Conservation (phyloP, 805 yeast genomes). For the Schizosaccharomyces cryophilus region DNA sequence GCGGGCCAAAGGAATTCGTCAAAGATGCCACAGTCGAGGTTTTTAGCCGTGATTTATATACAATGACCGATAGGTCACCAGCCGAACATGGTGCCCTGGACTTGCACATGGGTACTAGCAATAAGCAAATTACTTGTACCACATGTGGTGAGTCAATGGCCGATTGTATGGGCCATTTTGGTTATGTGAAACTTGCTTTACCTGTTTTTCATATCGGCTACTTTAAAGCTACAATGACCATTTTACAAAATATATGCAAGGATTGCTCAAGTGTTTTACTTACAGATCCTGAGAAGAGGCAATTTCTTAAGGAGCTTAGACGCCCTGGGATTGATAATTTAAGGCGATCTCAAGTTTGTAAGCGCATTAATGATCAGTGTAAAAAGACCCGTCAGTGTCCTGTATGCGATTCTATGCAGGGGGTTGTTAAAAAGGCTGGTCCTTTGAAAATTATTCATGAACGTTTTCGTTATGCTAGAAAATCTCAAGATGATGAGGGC, state of each 20-base stretch:
- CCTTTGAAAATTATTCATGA: conserved; percentile 89
- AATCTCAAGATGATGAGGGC: conserved; percentile 61
- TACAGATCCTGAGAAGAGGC: conserved; percentile 45
- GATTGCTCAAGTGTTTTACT: conserved; percentile 57
- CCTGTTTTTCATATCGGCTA: conserved; percentile 97
- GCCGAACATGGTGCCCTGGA: conserved; percentile 73
- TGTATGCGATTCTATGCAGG: conserved; percentile 68
- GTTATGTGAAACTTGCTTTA: conserved; percentile 72
- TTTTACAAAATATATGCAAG: conserved; percentile 77
- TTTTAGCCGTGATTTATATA: conserved; percentile 72
- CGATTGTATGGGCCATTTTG: conserved; percentile 88
- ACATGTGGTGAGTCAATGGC: conserved; percentile 61
- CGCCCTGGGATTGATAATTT: conserved; percentile 75
- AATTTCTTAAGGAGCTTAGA: conserved; percentile 52
- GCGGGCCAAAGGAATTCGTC: conserved; percentile 73
- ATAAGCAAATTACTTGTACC: conserved; percentile 59
- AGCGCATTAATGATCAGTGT: conserved; percentile 69
- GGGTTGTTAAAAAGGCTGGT: conserved; percentile 94
- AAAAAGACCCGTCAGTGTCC: conserved; percentile 84
- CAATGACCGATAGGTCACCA: conserved; percentile 57
- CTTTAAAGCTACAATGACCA: conserved; percentile 71
- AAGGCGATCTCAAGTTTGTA: conserved; percentile 71
- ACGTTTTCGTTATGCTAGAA: conserved; percentile 86
- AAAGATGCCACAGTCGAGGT: conserved; percentile 91
- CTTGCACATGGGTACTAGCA: conserved; percentile 78